Base-by-base conservation (phyloP, 2,329 filamentous ascomycete species). In the Domatiomyces globalis region DNA sequence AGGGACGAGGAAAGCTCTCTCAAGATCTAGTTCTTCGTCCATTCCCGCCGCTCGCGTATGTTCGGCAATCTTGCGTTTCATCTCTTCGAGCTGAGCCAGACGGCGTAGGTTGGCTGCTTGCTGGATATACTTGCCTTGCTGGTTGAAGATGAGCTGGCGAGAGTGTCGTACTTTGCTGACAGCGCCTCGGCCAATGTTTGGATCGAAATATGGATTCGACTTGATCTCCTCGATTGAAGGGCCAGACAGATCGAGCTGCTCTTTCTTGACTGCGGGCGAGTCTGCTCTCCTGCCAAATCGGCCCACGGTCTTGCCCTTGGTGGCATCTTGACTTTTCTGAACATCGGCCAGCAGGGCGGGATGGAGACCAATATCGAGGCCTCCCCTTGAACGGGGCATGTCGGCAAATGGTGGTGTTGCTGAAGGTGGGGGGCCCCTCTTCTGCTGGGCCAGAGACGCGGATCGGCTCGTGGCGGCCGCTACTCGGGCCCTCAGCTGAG, bases 111-210 rank as follows among this genome's bases (percentile, higher is more conserved):
- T 89, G 65, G 87, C 90, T 6, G 86, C 92, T 69, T 96, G 90
- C 57, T 88, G 84, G 54, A 96, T 95, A 63, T 95, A 96, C 75
- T 96, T 96, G 49, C 92, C 92, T 67, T 94, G 94, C 60, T 89
- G 83, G 62, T 95, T 95, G 73, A 98, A 96, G 10, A 87, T 72
- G 17, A 98, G 75, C 57, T 86, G 81, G 54, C 86, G 81, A 9
- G 87, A 78, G 56, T 85, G 76, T 48, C 88, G 78, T 39, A 77
- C 73, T 60, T 83, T 85, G 62, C 67, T 73, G 56, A 69, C 63
- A 50, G 72, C 71, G 58, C 75, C 74, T 51, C 83, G 80, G n/a
- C 78, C 76, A 10, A 81, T 67, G 57, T 71, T 83, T 6, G 83
- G 75, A 61, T 94, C 87, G 58, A 84, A 89, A 65, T 95, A 95